Conservation (phyloP, 495 filamentous ascomycete species). For the Aspergillus saccharolyticus region DNA sequence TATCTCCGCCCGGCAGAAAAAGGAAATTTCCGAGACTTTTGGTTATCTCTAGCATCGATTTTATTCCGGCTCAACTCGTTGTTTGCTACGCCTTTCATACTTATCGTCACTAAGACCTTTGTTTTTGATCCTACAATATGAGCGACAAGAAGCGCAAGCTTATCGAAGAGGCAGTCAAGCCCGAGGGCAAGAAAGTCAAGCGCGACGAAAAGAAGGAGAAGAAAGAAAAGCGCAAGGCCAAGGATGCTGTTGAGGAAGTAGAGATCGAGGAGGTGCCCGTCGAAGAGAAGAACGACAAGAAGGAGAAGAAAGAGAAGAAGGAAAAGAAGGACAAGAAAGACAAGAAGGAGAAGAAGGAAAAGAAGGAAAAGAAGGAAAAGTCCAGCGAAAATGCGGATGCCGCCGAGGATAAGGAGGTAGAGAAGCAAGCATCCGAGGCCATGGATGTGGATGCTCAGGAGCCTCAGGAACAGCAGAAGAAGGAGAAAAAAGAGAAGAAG, state of each 20-base stretch:
- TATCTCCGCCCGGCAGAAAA: conserved; percentile 22
- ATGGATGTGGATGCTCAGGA: conserved; percentile 11
- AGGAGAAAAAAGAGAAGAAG: conserved; percentile 16
- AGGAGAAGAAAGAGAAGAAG: conserved; percentile 22
- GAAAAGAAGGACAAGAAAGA: conserved; percentile 20
- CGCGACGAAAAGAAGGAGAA: conserved; percentile 31
- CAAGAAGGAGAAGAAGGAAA: conserved; percentile 14
- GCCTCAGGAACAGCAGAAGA: conserved; percentile 17
- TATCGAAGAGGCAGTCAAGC: conserved; percentile 27
- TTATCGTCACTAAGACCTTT: neutral
- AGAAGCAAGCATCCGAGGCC: conserved; percentile 10
- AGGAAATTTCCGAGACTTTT: conserved; percentile 15
- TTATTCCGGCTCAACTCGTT: neutral
- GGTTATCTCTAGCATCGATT: neutral
- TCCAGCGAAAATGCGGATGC: conserved; percentile 9
- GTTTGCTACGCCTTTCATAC: neutral
- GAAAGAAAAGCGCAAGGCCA: conserved; percentile 24
- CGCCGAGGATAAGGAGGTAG: conserved; percentile 4
- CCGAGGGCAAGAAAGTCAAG: conserved; percentile 40
- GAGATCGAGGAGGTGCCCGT: conserved; percentile 13
- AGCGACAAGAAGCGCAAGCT: conserved; percentile 46
- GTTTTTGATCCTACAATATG: conserved; percentile 19
- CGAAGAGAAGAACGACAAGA: conserved; percentile 18
- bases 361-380: conserved; percentile 17
- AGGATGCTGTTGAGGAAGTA: conserved; percentile 15